Evolutionary conservation across 306 rosid species (phyloP), one percentile per base, ranked within the genome.

Genomic region (Fragaria vesca): DNA sequence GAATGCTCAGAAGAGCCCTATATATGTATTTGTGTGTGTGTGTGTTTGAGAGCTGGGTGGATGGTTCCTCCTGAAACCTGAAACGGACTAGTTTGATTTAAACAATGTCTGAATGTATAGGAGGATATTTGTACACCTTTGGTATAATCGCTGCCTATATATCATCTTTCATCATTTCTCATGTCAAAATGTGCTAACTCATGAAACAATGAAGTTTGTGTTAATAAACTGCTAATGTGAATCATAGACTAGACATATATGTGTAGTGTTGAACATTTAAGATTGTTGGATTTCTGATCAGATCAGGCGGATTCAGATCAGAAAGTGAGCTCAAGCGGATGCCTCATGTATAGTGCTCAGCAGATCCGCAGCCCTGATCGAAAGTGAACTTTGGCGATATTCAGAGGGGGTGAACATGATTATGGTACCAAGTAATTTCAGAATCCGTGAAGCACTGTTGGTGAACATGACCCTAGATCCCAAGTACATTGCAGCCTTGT

Each of bases 311-410:
- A 36, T 66, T 38, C 7, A n/a, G 48, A 66, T 38, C 16, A 66
- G n/a, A 18, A 36, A 38, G 69, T 74, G 17, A 28, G 57, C 46
- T 60, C 57, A 26, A 36, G 69, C 45, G 43, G 78, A 42, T 26
- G 78, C 78, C 69, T 74, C 57, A 20, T 43, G 77, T 3, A 17
- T 45, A 43, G 58, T 36, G 50, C 77, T 57, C 54, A 21, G 54
- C 42, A 17, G 24, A 57, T 24, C 24, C 45, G 54, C 66, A 34
- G 26, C 69, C 69, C 28, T 16, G 78, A 58, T 60, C 17, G 43
- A 57, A 38, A 12, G 66, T 55, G 12, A 21, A 21, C n/a, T 16
- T 24, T 5, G 42, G 42, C 26, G 42, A 40, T 24, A 38, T 21
- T 8, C 12, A 68, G 16, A 46, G 73, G 18, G 42, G 20, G 18